Evolutionary conservation across 352 stramenopile species (phyloP), one percentile per base, ranked within the genome.

Genomic region (Globisporangium iwayamae): DNA sequence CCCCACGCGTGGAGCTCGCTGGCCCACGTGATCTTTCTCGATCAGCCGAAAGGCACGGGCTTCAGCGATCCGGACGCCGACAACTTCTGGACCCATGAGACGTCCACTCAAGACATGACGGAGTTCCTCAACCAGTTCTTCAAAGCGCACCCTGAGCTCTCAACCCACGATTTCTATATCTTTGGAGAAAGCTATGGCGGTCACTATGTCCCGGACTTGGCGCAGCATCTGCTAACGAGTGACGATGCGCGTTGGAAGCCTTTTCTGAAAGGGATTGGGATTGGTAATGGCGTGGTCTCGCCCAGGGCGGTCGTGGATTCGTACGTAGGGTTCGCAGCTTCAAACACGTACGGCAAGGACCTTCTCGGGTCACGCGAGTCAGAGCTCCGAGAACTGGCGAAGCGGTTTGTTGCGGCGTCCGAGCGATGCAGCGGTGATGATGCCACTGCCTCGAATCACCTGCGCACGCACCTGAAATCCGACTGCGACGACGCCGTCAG

Each of bases 1-100:
- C 88, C 91, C 18, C 90, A 93, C 69, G 89, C 85, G 20, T 99
- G 97, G 97, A 99, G 96, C 10, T 83, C 93, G 39, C 72, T 96
- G 22, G 96, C 96, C 1, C 95, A 98, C 63, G 81, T 99, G 22
- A 85, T 99, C 18, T 99, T 97, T 76, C 77, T 99, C 7, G 97
- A 99, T 67, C 96, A 99, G 62, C 97, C 97, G 3, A 69, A 69
- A 47, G 86, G 84, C 22, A 93, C 86, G 11, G 84, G 86, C 32
- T 93, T 91, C 64, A 91, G 79, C 34, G 25, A 63, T 7, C 50
- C 54, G 2, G 64, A 67, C 22, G 51, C 62, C 11, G 48, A 53
- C 18, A 36, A 48, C 7, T 54, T 66, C 39, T 93, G 85, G 85
- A 81, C 76, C 2, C 70, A 91, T 56, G 57, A 60, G 2, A 56